These are phyloP conservation scores for Xylariaceae sp. DNA, from an alignment of 2,329 filamentous ascomycete genomes.

Conservation along the genomic window DNA sequence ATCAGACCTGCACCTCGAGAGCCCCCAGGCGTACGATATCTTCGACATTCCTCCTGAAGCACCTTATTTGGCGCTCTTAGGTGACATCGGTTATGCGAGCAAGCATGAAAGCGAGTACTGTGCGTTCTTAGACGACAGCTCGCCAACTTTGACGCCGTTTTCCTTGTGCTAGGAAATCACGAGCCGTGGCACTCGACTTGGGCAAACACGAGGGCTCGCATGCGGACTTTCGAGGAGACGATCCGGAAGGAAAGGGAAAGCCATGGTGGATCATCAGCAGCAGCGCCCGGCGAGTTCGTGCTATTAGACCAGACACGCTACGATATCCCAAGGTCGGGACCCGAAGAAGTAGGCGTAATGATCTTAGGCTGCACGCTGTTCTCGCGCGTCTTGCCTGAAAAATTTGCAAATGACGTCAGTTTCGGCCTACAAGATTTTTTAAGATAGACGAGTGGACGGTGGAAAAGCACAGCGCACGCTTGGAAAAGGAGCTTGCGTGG, in stretches of 20 bases:
- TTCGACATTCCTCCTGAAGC: no score
- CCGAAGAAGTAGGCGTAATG: constrained; percentile 45
- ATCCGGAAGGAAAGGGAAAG: constrained; percentile 33
- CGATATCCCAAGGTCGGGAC: constrained; percentile 22
- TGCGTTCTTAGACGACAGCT: no score
- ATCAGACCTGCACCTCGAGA: no score
- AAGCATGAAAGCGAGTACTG: no score
- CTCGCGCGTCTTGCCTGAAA: constrained; percentile 51
- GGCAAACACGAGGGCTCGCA: constrained; percentile 38
- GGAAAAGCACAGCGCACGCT: constrained; percentile 46
- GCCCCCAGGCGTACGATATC: no score
- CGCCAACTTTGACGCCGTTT: constrained; percentile 57
- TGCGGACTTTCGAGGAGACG: constrained; percentile 44
- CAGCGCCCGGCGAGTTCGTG: constrained; percentile 47
- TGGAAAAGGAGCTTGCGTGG: constrained; percentile 51
- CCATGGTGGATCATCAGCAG: no score
- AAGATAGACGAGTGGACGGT: constrained; percentile 51
- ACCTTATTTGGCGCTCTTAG: no score
- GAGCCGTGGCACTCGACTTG: constrained; percentile 57
- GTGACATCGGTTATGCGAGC: no score
- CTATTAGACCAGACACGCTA: constrained; percentile 44
- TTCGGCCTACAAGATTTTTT: constrained; percentile 59
- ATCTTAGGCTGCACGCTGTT: constrained; percentile 58
- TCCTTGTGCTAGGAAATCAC: constrained; percentile 64
- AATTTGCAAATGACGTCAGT: constrained; percentile 47